phyloP scores from a whole-genome alignment of 495 filamentous ascomycete genomes.

The Daldinia vernicosa region DNA sequence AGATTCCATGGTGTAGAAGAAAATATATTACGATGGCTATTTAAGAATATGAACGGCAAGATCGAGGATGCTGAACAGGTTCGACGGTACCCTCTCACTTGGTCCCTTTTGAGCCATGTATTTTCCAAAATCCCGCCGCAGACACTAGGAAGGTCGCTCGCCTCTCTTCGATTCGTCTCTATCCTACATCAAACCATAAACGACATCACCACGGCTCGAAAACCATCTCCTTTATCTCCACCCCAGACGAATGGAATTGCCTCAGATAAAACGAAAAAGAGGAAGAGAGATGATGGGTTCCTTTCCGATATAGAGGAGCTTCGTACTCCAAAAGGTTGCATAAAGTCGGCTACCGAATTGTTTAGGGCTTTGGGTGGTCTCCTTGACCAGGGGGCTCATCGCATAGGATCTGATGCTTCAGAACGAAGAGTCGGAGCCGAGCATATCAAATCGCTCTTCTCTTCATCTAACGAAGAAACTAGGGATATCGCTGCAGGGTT shows the following conservation, averaged over 20 bases:
- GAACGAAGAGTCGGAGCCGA: constrained; percentile 53
- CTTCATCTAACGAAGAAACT: constrained; percentile 50
- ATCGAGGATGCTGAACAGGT: constrained; percentile 53
- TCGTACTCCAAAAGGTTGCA: constrained; percentile 44
- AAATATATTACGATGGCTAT: constrained; percentile 58
- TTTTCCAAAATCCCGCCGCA: constrained; percentile 55
- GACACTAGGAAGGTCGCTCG: constrained; percentile 56
- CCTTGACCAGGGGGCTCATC: constrained; percentile 36
- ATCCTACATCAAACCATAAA: constrained; percentile 54
- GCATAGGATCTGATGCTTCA: constrained; percentile 17
- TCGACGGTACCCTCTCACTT: constrained; percentile 55
- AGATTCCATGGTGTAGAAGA: constrained; percentile 57
- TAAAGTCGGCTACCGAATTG: constrained; percentile 51
- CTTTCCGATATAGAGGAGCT: constrained; percentile 47
- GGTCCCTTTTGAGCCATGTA: constrained; percentile 53
- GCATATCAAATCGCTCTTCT: constrained; percentile 60
- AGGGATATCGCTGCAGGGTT: constrained; percentile 50
- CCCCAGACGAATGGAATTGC: constrained; percentile 15
- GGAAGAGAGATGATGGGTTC: constrained; percentile 45
- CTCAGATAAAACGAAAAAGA: constrained; percentile 45
- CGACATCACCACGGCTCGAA: constrained; percentile 50
- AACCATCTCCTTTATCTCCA: constrained; percentile 1
- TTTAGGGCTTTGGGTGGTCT: constrained; percentile 52
- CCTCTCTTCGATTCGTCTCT: constrained; percentile 53
- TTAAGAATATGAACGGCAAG: constrained; percentile 57